Conservation (phyloP, 768 basidiomycete species). For the Serpula lacrymans region DNA sequence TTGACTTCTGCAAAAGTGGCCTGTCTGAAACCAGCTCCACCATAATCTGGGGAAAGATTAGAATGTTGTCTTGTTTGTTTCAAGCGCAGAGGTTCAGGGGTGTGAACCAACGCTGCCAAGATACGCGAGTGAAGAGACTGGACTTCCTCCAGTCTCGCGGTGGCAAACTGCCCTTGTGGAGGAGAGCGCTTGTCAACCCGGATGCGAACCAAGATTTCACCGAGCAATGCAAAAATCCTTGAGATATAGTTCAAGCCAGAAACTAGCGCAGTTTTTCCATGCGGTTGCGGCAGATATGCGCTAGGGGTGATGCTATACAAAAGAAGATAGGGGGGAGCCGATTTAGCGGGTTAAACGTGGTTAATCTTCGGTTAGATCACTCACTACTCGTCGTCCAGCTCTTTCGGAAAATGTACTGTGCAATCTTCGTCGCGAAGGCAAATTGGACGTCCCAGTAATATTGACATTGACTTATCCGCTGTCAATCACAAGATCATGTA, state of each 20-base stretch:
- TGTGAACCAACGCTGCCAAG: conserved; percentile 67
- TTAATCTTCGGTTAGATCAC: conserved; percentile 36
- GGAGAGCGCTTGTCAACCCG: conserved; percentile 85
- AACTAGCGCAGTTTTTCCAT: conserved; percentile 79
- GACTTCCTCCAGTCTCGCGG: conserved; percentile 81
- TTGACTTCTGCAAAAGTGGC: conserved; percentile 86
- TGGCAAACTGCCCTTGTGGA: conserved; percentile 81
- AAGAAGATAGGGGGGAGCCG: conserved; percentile 13
- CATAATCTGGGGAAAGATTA: conserved; percentile 55
- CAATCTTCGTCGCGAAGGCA: conserved; percentile 89
- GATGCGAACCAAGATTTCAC: conserved; percentile 84
- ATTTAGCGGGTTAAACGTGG: conserved; percentile 16
- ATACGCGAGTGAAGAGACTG: conserved; percentile 77
- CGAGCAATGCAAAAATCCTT: conserved; percentile 80
- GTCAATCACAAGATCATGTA: conserved; percentile 8
- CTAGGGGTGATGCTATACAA: conserved; percentile 70
- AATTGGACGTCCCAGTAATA: conserved; percentile 79
- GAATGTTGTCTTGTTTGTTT: conserved; percentile 52
- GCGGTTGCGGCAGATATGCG: conserved; percentile 83
- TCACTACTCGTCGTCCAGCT: conserved; percentile 87
- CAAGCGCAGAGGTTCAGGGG: conserved; percentile 71
- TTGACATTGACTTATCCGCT: conserved; percentile 91
- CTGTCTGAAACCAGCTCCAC: conserved; percentile 72
- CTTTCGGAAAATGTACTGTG: conserved; percentile 83
- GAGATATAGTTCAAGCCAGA: conserved; percentile 87